Conservation (phyloP, 495 filamentous ascomycete genomes). For the Hypoxylon perforatum region DNA sequence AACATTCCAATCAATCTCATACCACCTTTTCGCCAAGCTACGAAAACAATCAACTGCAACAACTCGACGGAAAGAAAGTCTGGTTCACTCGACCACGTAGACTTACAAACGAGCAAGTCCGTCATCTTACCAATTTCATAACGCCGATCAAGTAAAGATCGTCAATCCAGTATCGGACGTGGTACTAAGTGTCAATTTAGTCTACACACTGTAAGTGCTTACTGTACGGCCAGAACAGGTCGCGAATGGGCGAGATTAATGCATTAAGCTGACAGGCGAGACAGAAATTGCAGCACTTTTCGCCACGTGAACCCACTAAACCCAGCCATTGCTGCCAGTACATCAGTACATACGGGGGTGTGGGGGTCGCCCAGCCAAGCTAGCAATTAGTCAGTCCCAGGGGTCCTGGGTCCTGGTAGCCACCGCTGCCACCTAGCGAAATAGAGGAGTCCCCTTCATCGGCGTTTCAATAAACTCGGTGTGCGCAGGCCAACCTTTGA, state of each 20-base stretch:
- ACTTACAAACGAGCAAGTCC: background rate
- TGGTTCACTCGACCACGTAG: background rate
- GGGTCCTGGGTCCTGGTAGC: background rate
- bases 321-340: no score
- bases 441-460: background rate
- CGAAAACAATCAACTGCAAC: background rate
- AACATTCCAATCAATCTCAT: background rate
- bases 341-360: background rate
- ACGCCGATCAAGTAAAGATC: background rate
- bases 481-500: no score
- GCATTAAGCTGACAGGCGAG: no score
- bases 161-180: background rate
- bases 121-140: no score
- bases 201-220: background rate
- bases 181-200: background rate
- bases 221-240: background rate
- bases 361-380: conserved; percentile 10
- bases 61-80: no score
- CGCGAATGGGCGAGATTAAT: background rate
- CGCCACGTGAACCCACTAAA: background rate
- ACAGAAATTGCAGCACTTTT: background rate
- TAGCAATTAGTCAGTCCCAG: conserved; percentile 21
- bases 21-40: background rate
- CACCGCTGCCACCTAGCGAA: no score
- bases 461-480: conserved; percentile 31